Evolutionary conservation across 2,329 filamentous ascomycete genomes (phyloP).

Genomic region (Cercospora zeae-maydis): DNA sequence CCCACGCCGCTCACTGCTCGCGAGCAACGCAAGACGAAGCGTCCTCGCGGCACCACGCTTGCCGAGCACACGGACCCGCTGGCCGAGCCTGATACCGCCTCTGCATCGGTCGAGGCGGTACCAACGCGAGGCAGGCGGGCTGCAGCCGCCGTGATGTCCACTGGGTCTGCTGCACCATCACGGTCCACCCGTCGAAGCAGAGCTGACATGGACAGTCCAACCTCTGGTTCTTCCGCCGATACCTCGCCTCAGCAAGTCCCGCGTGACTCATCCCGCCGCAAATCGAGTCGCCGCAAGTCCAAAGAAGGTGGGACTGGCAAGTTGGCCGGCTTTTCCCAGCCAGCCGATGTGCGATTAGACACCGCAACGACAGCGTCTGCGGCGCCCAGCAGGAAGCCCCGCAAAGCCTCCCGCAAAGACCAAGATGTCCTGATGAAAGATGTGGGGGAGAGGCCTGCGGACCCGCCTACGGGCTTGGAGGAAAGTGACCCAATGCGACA

Average conservation of each 20-base stretch:
- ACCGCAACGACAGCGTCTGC: conserved; percentile 31
- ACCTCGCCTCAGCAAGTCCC: conserved; percentile 53
- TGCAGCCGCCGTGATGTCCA: conserved; percentile 63
- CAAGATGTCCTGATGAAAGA: conserved; percentile 37
- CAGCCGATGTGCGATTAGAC: conserved; percentile 16
- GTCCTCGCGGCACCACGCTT: conserved; percentile 48
- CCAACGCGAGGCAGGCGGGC: conserved; percentile 55
- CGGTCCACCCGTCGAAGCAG: conserved; percentile 13
- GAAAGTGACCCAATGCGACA: conserved; percentile 52
- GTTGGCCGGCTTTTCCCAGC: neutral
- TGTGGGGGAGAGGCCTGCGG: conserved; percentile 31
- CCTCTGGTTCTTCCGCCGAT: conserved; percentile 62
- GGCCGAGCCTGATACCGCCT: conserved; percentile 40
- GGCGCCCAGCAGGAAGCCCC: conserved; percentile 31
- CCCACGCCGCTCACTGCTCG: conserved; percentile 48
- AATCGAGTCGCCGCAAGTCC: conserved; percentile 68
- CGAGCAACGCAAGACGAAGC: conserved; percentile 53
- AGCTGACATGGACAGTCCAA: conserved; percentile 49
- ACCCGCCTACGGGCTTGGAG: conserved; percentile 36
- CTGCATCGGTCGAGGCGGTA: conserved; percentile 33
- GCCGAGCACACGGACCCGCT: conserved; percentile 35
- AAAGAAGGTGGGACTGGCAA: conserved; percentile 46
- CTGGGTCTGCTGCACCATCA: conserved; percentile 54
- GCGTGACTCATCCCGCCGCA: conserved; percentile 65
- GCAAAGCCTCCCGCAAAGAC: conserved; percentile 34